Evolutionary conservation across 2,329 filamentous ascomycete genomes (phyloP).

Genomic region (Trichoderma semiorbis): DNA sequence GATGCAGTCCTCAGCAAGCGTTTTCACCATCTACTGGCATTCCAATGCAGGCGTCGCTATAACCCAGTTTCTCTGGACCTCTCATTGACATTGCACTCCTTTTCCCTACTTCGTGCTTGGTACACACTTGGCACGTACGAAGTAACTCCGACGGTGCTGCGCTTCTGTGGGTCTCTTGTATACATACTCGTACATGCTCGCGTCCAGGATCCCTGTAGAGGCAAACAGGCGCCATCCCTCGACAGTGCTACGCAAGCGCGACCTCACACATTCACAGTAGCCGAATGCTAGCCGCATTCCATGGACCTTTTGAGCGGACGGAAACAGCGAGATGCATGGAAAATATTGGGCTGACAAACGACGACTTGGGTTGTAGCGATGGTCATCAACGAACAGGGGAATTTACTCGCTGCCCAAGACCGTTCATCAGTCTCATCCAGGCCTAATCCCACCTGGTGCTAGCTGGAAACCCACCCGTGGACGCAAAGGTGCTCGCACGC

Average conservation of each 20-base stretch:
- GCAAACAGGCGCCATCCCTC: slow-evolving; percentile 1
- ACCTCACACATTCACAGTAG: not conserved
- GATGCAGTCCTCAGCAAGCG: not conserved
- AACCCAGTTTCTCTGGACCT: not conserved
- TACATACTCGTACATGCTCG: not conserved
- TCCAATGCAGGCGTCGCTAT: not conserved
- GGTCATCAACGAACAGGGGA: not conserved
- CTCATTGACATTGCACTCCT: not conserved
- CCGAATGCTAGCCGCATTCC: slow-evolving; percentile 6
- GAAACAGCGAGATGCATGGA: not conserved
- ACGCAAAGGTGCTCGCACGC: slow-evolving; percentile 7
- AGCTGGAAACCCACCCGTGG: slow-evolving; percentile 15
- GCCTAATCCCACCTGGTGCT: slow-evolving; percentile 16
- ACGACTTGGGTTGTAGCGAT: not conserved
- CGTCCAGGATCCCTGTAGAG: not conserved
- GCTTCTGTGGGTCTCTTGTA: not conserved
- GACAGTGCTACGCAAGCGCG: not conserved
- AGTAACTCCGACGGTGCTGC: not conserved
- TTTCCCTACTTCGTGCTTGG: not conserved
- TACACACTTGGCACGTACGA: not conserved
- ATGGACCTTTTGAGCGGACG: slow-evolving; percentile 4
- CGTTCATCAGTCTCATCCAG: not conserved
- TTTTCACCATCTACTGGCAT: not conserved
- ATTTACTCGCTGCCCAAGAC: not conserved
- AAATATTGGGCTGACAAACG: not conserved